Conservation (phyloP, 805 yeast genomes). For the Hanseniaspora occidentalis region DNA sequence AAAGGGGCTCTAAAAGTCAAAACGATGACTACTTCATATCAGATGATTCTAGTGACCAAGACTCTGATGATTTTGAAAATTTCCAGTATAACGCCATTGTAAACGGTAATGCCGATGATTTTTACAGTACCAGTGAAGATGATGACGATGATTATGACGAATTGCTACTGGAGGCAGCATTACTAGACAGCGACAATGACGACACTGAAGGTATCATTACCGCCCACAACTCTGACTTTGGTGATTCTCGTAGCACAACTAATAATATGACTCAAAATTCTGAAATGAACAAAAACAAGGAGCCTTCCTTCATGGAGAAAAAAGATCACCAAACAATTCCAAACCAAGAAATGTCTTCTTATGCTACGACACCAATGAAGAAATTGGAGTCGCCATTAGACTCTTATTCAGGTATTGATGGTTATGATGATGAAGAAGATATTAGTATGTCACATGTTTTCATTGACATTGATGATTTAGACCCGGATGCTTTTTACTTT, state of each 20-base stretch:
- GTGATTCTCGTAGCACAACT: slow-evolving; percentile 29
- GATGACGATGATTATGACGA: slow-evolving; percentile 21
- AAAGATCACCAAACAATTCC: too few species aligned
- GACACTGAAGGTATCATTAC: slow-evolving; percentile 11
- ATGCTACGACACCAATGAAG: slow-evolving; percentile 4
- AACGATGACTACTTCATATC: background rate
- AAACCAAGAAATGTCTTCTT: too few species aligned
- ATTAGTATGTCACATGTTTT: slow-evolving; percentile 29
- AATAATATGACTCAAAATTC: too few species aligned
- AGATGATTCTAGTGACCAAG: background rate
- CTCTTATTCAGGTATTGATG: slow-evolving; percentile 11
- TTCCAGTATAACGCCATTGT: background rate
- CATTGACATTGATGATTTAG: slow-evolving; percentile 27
- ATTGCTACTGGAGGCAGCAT: slow-evolving; percentile 23
- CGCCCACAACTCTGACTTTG: slow-evolving; percentile 12
- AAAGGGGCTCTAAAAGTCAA: background rate
- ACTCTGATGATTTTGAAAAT: background rate
- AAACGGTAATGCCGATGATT: background rate
- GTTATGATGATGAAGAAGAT: slow-evolving; percentile 24
- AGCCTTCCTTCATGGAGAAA: too few species aligned
- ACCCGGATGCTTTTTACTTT: slow-evolving; percentile 25
- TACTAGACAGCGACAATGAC: slow-evolving; percentile 25
- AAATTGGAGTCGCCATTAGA: slow-evolving; percentile 3
- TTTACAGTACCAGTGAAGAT: slow-evolving; percentile 1
- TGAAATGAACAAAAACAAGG: too few species aligned